Conservation (phyloP, 176 grass and related monocot genomes). For the Aegilops speltoides region DNA sequence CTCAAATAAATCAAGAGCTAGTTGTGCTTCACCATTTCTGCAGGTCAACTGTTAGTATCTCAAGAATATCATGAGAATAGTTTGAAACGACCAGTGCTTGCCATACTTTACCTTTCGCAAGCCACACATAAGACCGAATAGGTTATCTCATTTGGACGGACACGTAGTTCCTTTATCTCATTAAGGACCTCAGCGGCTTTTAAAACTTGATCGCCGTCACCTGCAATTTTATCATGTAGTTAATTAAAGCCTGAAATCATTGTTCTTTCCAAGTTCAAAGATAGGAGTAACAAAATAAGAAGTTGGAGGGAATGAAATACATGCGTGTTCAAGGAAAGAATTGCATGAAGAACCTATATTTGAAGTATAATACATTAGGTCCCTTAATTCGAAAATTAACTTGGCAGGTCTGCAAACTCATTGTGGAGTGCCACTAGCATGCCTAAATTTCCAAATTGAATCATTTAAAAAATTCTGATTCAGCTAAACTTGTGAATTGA, state of each 20-base stretch:
- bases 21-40: conserved; percentile 87
- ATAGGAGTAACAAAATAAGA: conserved; percentile 25
- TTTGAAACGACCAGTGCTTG: conserved; percentile 22
- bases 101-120: conserved; percentile 83
- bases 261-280: neutral
- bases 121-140: conserved; percentile 86
- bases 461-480: neutral
- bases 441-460: conserved; percentile 3
- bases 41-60: conserved; percentile 36
- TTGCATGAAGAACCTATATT: neutral
- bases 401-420: neutral
- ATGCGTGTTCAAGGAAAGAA: neutral
- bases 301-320: neutral
- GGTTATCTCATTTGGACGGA: conserved; percentile 86
- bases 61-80: conserved; percentile 32
- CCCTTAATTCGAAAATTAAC: conserved; percentile 6
- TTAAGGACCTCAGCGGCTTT: conserved; percentile 72
- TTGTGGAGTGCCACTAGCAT: neutral
- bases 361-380: neutral
- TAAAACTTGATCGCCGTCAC: conserved; percentile 74
- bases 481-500: conserved; percentile 3
- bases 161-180: conserved; percentile 69
- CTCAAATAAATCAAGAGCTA: conserved; percentile 72
- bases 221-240: conserved; percentile 54
- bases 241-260: neutral